A percentile compares a stretch with the other conserved stretches of the same genome.
These are phyloP conservation scores for Limnanthes douglasii DNA, from an alignment of 345 rosid genomes.

Conservation along the genomic window DNA sequence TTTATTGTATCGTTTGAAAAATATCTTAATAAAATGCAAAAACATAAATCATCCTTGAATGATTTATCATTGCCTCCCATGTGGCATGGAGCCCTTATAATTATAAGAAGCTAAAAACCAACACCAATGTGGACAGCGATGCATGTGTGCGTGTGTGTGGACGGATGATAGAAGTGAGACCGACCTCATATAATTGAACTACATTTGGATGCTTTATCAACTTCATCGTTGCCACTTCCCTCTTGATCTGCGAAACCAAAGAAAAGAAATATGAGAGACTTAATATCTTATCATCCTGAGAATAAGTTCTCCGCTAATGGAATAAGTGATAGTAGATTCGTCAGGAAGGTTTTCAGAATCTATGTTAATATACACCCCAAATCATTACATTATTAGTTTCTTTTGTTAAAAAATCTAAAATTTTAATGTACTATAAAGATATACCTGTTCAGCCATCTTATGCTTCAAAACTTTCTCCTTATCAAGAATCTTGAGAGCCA, in stretches of 20 bases:
- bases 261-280: too few relatives aligned
- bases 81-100: too few relatives aligned
- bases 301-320: neutral
- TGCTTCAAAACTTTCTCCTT: slow-evolving; percentile 92
- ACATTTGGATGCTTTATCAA: slow-evolving; percentile 89
- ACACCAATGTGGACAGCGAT: neutral
- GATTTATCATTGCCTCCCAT: too few relatives aligned
- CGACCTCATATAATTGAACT: slow-evolving; percentile 69
- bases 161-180: slow-evolving; percentile 10
- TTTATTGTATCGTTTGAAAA: too few relatives aligned
- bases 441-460: slow-evolving; percentile 96
- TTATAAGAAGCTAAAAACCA: too few relatives aligned
- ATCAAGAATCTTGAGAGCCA: slow-evolving; percentile 92
- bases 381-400: too few relatives aligned
- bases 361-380: too few relatives aligned
- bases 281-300: too few relatives aligned
- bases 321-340: neutral
- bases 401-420: neutral
- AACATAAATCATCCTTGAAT: too few relatives aligned
- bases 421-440: neutral
- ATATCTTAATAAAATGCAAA: too few relatives aligned
- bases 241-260: slow-evolving; percentile 48
- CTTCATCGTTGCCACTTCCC: slow-evolving; percentile 92
- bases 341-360: neutral
- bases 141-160: neutral